Evolutionary conservation across 2,329 filamentous ascomycete genomes (phyloP).

Genomic region (Dactylellina leptospora): DNA sequence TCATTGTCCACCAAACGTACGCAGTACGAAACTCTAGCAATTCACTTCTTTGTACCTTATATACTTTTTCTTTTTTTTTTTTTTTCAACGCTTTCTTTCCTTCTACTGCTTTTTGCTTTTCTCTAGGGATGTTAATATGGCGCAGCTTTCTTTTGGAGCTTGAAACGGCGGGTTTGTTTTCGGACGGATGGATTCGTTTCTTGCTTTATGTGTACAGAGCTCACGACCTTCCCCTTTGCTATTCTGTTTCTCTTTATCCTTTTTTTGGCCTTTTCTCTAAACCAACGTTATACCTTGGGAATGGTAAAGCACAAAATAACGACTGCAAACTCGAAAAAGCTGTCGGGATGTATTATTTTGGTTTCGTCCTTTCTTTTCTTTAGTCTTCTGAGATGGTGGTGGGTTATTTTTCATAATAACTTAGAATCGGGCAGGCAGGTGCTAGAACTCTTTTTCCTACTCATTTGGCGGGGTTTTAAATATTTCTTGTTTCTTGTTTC

Average conservation of each 20-base stretch:
- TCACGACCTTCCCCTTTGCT: conserved; percentile 48
- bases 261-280: conserved; percentile 13
- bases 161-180: conserved; percentile 54
- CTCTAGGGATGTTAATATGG: conserved; percentile 51
- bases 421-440: conserved; percentile 50
- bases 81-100: neutral
- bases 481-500: conserved; percentile 29
- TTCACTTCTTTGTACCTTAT: conserved; percentile 53
- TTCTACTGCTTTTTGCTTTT: conserved; percentile 13
- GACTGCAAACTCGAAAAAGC: conserved; percentile 39
- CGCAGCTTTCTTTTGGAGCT: conserved; percentile 52
- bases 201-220: conserved; percentile 53
- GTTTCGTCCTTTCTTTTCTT: conserved; percentile 3
- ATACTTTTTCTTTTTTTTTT: conserved; percentile 7
- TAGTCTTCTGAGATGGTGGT: conserved; percentile 13
- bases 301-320: conserved; percentile 35
- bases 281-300: conserved; percentile 7
- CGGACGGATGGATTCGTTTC: conserved; percentile 52
- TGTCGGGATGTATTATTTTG: conserved; percentile 45
- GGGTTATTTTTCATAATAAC: conserved; percentile 18
- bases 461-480: conserved; percentile 39
- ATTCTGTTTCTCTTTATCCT: conserved; percentile 9
- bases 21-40: conserved; percentile 21
- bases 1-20: conserved; percentile 23
- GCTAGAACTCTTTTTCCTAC: conserved; percentile 43